Evolutionary conservation across 176 grass and related monocot genomes (phyloP).

Genomic region (Leersia perrieri): DNA sequence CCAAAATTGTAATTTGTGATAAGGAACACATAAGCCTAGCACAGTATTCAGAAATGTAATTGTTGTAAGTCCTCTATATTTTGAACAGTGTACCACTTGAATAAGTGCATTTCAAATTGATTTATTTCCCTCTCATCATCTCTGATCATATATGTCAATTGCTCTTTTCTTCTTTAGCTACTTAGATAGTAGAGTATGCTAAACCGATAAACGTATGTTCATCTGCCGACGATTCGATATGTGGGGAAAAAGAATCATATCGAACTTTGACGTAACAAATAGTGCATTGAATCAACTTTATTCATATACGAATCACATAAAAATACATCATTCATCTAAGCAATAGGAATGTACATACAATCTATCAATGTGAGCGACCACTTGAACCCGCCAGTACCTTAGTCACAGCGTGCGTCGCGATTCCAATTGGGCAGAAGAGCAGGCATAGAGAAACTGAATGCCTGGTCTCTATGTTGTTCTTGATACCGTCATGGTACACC

Average conservation of each 20-base stretch:
- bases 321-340: conserved; percentile 23
- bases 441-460: conserved; percentile 88
- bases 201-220: not conserved
- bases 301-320: conserved; percentile 27
- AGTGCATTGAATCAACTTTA: conserved; percentile 29
- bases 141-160: not conserved
- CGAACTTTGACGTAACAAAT: not conserved
- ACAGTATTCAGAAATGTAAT: not conserved
- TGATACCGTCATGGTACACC: conserved; percentile 89
- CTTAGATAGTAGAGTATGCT: not conserved
- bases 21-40: not conserved
- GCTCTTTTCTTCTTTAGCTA: not conserved
- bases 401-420: conserved; percentile 60
- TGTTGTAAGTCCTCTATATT: not conserved
- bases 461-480: conserved; percentile 80
- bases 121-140: not conserved
- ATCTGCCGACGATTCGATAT: not conserved
- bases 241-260: not conserved
- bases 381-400: conserved; percentile 46
- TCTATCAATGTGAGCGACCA: conserved; percentile 42
- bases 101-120: not conserved
- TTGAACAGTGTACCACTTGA: not conserved
- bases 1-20: not conserved
- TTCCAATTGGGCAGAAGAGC: conserved; percentile 88
- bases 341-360: conserved; percentile 20